Conservation (phyloP, 805 yeast species). For the Yarrowia phangngaensis region DNA sequence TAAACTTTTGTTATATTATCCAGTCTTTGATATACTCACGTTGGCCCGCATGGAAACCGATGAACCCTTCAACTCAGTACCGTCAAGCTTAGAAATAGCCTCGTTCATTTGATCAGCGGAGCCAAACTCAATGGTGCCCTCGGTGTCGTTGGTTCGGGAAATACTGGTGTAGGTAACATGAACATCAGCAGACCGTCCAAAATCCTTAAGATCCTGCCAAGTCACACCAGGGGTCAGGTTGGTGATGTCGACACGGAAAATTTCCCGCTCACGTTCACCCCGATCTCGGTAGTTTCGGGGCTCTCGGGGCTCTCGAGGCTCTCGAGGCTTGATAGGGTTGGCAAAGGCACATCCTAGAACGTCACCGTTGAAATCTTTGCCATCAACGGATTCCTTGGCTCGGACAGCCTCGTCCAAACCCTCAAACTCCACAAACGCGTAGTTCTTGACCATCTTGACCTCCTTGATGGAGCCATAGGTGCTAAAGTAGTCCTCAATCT, state of each 20-base stretch:
- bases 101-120: constrained; percentile 66
- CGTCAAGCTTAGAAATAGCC: constrained; percentile 67
- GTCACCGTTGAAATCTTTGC: constrained; percentile 40
- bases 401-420: constrained; percentile 36
- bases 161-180: constrained; percentile 42
- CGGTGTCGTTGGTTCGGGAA: constrained; percentile 39
- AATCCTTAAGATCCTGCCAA: constrained; percentile 57
- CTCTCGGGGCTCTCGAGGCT: constrained; percentile 36
- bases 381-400: constrained; percentile 35
- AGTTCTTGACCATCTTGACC: constrained; percentile 50
- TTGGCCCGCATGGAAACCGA: constrained; percentile 58
- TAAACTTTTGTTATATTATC: too few relatives aligned
- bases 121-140: constrained; percentile 38
- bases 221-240: constrained; percentile 34
- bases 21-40: constrained; percentile 35
- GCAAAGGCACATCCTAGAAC: constrained; percentile 39
- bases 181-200: constrained; percentile 60
- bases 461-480: constrained; percentile 53
- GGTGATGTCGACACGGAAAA: constrained; percentile 35
- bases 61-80: constrained; percentile 66
- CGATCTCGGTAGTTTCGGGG: constrained; percentile 30
- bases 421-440: constrained; percentile 39
- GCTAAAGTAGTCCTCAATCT: constrained; percentile 48
- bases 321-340: constrained; percentile 33
- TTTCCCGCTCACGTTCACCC: constrained; percentile 30